Evolutionary conservation across 257 asterid species (phyloP).

Genomic region (Sherardia arvensis): DNA sequence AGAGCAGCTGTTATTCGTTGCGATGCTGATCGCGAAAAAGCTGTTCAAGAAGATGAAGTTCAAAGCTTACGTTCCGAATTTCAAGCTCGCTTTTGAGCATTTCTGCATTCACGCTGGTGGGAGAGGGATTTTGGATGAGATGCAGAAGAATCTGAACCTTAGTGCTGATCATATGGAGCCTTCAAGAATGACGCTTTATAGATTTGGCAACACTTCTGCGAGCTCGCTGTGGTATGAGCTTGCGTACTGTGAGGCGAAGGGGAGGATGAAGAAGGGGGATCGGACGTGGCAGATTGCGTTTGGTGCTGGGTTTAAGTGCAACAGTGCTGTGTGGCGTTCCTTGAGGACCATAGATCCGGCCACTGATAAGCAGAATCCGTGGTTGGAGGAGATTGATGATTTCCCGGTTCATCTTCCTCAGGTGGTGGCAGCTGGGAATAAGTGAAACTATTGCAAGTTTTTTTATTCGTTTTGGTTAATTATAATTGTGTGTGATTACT

Average conservation of each 20-base stretch:
- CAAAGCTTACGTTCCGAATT: slow-evolving; percentile 42
- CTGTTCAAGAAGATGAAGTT: slow-evolving; percentile 33
- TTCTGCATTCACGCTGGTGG: slow-evolving; percentile 37
- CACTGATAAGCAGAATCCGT: slow-evolving; percentile 31
- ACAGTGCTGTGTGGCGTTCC: slow-evolving; percentile 45
- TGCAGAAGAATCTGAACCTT: slow-evolving; percentile 37
- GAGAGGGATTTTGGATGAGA: slow-evolving; percentile 35
- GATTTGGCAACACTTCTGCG: slow-evolving; percentile 42
- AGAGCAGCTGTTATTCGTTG: slow-evolving; percentile 19
- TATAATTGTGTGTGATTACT: too few species aligned
- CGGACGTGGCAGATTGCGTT: slow-evolving; percentile 49
- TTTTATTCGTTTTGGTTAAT: too few species aligned
- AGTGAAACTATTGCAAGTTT: neutral
- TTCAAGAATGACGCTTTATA: slow-evolving; percentile 37
- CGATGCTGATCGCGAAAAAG: slow-evolving; percentile 27
- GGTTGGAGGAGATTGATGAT: slow-evolving; percentile 39
- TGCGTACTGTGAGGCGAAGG: slow-evolving; percentile 40
- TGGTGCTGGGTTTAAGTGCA: slow-evolving; percentile 52
- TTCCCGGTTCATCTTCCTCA: slow-evolving; percentile 48
- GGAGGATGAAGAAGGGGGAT: slow-evolving; percentile 41
- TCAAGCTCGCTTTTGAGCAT: slow-evolving; percentile 44
- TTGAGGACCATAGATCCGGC: slow-evolving; percentile 27
- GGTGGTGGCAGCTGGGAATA: slow-evolving; percentile 11
- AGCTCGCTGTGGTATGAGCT: slow-evolving; percentile 44
- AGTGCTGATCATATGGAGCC: slow-evolving; percentile 43